A percentile compares a stretch with the other conserved stretches of the same genome.
phyloP scores from a whole-genome alignment of 768 basidiomycete genomes.

The Rhodotorula sphaerocarpa region DNA sequence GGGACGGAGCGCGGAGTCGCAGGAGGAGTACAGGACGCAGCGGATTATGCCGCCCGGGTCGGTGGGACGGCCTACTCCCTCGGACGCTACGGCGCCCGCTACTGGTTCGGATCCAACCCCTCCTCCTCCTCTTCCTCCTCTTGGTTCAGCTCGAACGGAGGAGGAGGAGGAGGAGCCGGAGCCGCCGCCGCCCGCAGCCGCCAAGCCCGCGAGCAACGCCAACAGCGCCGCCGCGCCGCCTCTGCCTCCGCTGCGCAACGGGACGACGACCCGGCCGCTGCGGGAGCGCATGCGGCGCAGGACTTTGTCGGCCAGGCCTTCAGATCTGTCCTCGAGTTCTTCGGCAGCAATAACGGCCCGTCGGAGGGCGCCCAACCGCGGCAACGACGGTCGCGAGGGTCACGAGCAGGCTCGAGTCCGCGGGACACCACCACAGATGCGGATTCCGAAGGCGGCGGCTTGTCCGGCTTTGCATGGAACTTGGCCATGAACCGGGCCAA shows the following conservation, averaged over 20 bases:
- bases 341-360: no score
- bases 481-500: constrained; percentile 11
- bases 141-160: no score
- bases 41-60: not conserved
- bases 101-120: constrained; percentile 8
- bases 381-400: not conserved
- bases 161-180: not conserved
- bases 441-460: not conserved
- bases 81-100: constrained; percentile 11
- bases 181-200: not conserved
- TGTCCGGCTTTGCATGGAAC: constrained; percentile 10
- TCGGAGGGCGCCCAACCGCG: not conserved
- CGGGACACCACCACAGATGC: no score
- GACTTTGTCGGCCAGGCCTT: constrained; percentile 16
- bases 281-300: constrained; percentile 3
- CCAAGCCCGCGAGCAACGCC: constrained; percentile 1
- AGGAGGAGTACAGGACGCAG: constrained; percentile 13
- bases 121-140: no score
- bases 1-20: constrained; percentile 21
- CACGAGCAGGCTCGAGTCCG: not conserved
- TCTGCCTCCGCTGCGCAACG: not conserved
- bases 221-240: constrained; percentile 1
- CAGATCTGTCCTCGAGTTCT: constrained; percentile 2
- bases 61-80: constrained; percentile 8
- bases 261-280: constrained; percentile 3